Percentiles rank a stretch among this genome's conserved stretches.
These are phyloP conservation scores for Novymonas esmeraldas DNA, from an alignment of 208 protist genomes.

Conservation along the genomic window DNA sequence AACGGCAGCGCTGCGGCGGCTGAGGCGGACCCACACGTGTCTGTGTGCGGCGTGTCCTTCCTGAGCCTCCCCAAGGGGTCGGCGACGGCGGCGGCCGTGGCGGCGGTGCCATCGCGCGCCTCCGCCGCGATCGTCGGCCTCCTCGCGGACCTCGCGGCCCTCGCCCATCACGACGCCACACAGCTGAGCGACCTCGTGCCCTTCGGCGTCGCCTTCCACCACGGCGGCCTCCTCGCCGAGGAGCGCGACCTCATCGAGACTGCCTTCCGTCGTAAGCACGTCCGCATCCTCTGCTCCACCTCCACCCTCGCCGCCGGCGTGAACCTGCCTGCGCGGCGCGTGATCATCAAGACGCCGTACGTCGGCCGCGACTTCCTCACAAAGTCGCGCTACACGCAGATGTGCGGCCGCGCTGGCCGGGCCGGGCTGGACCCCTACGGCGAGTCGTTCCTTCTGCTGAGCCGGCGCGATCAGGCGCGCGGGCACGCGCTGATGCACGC, in stretches of 20 bases:
- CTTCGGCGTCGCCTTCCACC: constrained; percentile 89
- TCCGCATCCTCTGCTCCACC: constrained; percentile 91
- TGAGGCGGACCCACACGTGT: neutral
- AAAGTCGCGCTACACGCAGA: constrained; percentile 81
- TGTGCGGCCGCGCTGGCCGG: constrained; percentile 86
- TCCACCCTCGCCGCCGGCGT: constrained; percentile 94
- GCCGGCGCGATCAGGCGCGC: constrained; percentile 39
- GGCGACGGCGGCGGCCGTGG: constrained; percentile 1
- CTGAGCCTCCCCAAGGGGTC: neutral
- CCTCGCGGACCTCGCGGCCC: constrained; percentile 42
- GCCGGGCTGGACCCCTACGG: constrained; percentile 78
- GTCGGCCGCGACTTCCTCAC: constrained; percentile 73
- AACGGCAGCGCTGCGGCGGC: neutral
- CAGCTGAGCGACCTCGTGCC: constrained; percentile 60
- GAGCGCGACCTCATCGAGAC: constrained; percentile 84
- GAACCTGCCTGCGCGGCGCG: constrained; percentile 91
- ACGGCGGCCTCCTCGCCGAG: constrained; percentile 83
- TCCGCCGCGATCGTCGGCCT: constrained; percentile 31
- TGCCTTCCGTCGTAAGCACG: constrained; percentile 66
- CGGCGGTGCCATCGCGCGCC: constrained; percentile 27
- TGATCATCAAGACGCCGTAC: constrained; percentile 85
- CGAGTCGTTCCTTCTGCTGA: constrained; percentile 84
- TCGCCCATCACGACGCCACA: constrained; percentile 39
- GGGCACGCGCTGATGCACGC: constrained; percentile 55
- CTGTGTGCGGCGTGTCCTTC: constrained; percentile 11